A percentile compares a stretch with the other conserved stretches of the same genome.
These are phyloP conservation scores for Lichtheimia corymbifera DNA, from an alignment of 371 early-diverging fungal genomes.

Conservation along the genomic window DNA sequence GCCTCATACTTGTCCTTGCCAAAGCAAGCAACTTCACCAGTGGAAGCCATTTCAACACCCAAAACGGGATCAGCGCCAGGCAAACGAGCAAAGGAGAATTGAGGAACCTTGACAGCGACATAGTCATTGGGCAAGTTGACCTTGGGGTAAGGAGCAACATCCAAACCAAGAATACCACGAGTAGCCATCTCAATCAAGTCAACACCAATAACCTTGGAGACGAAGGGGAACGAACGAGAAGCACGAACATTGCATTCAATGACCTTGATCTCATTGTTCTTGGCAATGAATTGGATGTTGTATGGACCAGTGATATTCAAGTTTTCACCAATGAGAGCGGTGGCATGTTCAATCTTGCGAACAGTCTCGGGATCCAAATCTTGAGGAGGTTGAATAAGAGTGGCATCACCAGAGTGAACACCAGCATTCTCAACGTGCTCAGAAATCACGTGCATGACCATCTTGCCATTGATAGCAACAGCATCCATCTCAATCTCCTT, in stretches of 20 bases:
- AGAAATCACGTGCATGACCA: conserved; percentile 85
- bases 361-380: conserved; percentile 69
- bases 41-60: conserved; percentile 98
- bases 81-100: conserved; percentile 93
- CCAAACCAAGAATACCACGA: conserved; percentile 68
- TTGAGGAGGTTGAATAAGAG: conserved; percentile 85
- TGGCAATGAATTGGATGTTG: conserved; percentile 93
- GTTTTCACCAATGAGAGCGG: conserved; percentile 87
- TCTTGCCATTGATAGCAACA: conserved; percentile 81
- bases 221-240: conserved; percentile 94
- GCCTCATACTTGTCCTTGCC: conserved; percentile 88
- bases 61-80: conserved; percentile 94
- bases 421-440: conserved; percentile 97
- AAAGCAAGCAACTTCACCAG: conserved; percentile 97
- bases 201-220: conserved; percentile 88
- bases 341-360: conserved; percentile 79
- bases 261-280: conserved; percentile 87
- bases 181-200: conserved; percentile 92
- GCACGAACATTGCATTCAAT: conserved; percentile 97
- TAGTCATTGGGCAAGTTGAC: conserved; percentile 73
- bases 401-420: conserved; percentile 96
- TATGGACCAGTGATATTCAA: conserved; percentile 93
- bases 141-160: conserved; percentile 60
- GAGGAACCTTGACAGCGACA: conserved; percentile 91
- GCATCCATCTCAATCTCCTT: conserved; percentile 95